Conservation (phyloP, 2,329 filamentous ascomycete genomes). For the Sordariomycetes sp. region DNA sequence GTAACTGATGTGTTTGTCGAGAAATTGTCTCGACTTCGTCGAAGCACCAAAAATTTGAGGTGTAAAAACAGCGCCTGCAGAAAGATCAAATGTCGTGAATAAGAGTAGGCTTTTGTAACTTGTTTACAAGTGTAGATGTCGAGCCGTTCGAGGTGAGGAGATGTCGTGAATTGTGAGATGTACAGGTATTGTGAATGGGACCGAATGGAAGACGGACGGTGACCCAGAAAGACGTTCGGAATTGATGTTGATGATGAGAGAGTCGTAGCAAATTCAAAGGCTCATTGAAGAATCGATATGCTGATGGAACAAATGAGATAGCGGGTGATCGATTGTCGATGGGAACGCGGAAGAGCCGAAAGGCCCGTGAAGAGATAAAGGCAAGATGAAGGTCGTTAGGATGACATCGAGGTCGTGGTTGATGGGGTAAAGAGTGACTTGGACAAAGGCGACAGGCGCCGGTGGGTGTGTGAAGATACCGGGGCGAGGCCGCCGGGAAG, state of each 20-base stretch:
- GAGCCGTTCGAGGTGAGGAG: neutral
- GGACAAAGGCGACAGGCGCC: conserved; percentile 6
- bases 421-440: conserved; percentile 14
- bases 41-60: too few relatives aligned
- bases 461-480: conserved; percentile 3
- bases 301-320: conserved; percentile 25
- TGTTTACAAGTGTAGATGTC: conserved; percentile 1
- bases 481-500: neutral
- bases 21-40: too few relatives aligned
- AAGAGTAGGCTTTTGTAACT: neutral
- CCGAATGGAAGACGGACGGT: too few relatives aligned
- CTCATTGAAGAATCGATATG: conserved; percentile 25
- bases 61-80: too few relatives aligned
- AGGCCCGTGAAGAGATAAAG: conserved; percentile 18
- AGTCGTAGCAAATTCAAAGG: conserved; percentile 27
- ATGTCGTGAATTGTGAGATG: too few relatives aligned
- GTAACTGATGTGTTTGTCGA: conserved; percentile 9
- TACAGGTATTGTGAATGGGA: conserved; percentile 17
- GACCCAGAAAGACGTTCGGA: neutral
- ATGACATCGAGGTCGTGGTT: conserved; percentile 25
- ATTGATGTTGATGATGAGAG: conserved; percentile 9
- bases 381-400: conserved; percentile 31
- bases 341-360: conserved; percentile 16
- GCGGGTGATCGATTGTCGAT: conserved; percentile 20
- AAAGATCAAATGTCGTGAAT: conserved; percentile 3